phyloP scores from a whole-genome alignment of 1,284 basidiomycete species.

The Austropuccinia psidii region DNA sequence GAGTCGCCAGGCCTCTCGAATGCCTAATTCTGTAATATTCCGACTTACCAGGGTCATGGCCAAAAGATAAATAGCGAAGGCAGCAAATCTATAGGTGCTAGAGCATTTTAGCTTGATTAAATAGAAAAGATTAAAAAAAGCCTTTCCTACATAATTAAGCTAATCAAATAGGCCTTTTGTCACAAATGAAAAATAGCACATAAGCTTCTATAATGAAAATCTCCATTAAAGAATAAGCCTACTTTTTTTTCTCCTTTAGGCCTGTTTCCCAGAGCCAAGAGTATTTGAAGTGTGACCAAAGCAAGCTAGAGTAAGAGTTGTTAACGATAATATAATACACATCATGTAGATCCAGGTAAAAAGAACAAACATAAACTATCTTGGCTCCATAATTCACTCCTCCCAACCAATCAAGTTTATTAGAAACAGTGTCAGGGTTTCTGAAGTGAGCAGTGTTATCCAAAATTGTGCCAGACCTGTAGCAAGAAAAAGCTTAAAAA shows the following conservation, averaged over 20 bases:
- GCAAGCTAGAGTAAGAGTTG: not conserved
- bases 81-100: conserved; percentile 13
- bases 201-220: no score
- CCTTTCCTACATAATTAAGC: conserved; percentile 57
- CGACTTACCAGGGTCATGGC: conserved; percentile 30
- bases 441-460: conserved; percentile 19
- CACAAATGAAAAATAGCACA: conserved; percentile 49
- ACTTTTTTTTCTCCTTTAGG: conserved; percentile 82
- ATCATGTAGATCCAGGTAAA: not conserved
- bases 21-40: not conserved
- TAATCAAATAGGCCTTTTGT: conserved; percentile 60
- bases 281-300: conserved; percentile 53
- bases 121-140: no score
- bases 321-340: not conserved
- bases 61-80: conserved; percentile 34
- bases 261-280: conserved; percentile 80
- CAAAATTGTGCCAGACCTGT: conserved; percentile 21
- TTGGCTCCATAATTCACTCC: conserved; percentile 76
- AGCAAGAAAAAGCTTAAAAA: not conserved
- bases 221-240: conserved; percentile 67
- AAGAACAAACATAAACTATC: conserved; percentile 63
- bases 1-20: not conserved
- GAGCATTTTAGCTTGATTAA: no score
- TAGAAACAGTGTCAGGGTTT: conserved; percentile 3
- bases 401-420: conserved; percentile 48